phyloP scores from a whole-genome alignment of 2,329 filamentous ascomycete species.

The Epichloe glyceriae region DNA sequence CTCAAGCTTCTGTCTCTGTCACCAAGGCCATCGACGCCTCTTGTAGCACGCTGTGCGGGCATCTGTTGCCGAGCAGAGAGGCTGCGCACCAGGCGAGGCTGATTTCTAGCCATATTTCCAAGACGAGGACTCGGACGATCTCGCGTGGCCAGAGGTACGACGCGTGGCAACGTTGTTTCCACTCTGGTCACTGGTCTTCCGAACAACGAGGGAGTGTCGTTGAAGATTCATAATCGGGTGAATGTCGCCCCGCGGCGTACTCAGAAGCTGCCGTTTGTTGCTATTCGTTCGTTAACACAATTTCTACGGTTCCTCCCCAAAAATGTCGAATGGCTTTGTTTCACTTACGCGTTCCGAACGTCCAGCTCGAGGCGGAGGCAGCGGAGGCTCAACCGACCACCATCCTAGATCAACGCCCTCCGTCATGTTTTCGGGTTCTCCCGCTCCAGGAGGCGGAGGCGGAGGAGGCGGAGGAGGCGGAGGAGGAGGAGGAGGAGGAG shows the following conservation, averaged over 20 bases:
- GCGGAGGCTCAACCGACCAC: conserved; percentile 13
- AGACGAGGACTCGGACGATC: background rate
- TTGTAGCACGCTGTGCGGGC: conserved; percentile 2
- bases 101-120: background rate
- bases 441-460: background rate
- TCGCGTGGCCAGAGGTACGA: background rate
- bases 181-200: background rate
- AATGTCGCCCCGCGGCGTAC: background rate
- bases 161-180: background rate
- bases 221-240: background rate
- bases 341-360: background rate
- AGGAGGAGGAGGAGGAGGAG: background rate
- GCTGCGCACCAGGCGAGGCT: background rate
- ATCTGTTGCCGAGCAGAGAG: conserved; percentile 1
- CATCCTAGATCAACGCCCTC: conserved; percentile 11
- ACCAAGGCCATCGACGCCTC: conserved; percentile 56
- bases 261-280: background rate
- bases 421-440: conserved; percentile 6
- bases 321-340: background rate
- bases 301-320: background rate
- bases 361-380: background rate
- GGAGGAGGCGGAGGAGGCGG: background rate
- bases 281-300: background rate
- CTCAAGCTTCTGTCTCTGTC: conserved; percentile 77
- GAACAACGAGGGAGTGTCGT: background rate